phyloP scores from a whole-genome alignment of 306 rosid genomes.

The Castanea sativa region DNA sequence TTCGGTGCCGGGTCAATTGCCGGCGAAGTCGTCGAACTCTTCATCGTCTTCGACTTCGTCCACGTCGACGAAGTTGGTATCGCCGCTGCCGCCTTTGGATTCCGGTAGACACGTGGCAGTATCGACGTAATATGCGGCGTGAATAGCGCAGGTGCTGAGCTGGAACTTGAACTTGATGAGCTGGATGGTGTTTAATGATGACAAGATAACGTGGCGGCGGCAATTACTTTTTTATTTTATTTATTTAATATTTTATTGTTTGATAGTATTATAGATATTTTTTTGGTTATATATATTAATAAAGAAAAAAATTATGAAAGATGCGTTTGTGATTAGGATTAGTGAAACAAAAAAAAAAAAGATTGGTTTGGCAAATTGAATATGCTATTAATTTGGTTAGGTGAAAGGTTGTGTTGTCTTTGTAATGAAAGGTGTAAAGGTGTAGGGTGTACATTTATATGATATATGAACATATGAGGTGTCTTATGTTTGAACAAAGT shows the following conservation, averaged over 20 bases:
- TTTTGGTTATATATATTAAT: neutral
- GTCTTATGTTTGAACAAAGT: too few species aligned
- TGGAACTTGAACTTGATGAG: constrained; percentile 31
- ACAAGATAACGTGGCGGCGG: constrained; percentile 34
- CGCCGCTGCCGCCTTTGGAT: neutral
- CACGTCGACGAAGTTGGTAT: constrained; percentile 16
- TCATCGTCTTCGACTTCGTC: too few species aligned
- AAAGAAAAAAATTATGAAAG: neutral
- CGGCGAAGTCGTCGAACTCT: constrained; percentile 15
- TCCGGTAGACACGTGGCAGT: constrained; percentile 24
- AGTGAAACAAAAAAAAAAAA: too few species aligned
- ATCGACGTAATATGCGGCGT: constrained; percentile 35
- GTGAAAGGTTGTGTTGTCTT: too few species aligned
- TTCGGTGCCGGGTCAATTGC: constrained; percentile 20
- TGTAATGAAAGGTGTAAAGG: too few species aligned
- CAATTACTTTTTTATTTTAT: neutral
- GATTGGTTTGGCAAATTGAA: too few species aligned
- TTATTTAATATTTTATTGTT: neutral
- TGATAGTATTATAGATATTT: neutral
- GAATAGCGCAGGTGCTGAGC: neutral
- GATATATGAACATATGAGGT: too few species aligned
- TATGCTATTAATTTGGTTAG: too few species aligned
- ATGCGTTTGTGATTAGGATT: too few species aligned
- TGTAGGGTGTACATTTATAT: too few species aligned
- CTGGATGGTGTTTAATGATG: constrained; percentile 27